A percentile compares a stretch with the other conserved stretches of the same genome.
Conservation (phyloP, 228 moss, liverwort and hornwort genomes). For the Sphagnum magellanicum region DNA sequence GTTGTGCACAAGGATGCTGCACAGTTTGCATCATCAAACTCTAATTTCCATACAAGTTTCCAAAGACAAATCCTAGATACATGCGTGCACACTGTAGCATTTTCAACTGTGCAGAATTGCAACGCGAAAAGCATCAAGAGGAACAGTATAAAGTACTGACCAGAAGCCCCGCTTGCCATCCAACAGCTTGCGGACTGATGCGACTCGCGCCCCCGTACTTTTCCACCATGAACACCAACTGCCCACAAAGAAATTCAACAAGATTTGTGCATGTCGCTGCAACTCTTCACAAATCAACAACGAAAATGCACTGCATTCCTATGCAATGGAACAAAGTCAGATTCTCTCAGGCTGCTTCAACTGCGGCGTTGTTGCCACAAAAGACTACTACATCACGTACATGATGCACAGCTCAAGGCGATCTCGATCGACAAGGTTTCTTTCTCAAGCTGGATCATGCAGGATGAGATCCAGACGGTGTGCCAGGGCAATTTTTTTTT, state of each 20-base stretch:
- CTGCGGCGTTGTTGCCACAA: too few species aligned
- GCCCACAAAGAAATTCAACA: neutral
- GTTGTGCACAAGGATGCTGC: neutral
- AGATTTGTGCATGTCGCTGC: neutral
- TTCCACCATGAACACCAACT: slow-evolving; percentile 92
- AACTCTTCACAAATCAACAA: too few species aligned
- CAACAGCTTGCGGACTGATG: slow-evolving; percentile 33
- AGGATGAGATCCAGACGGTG: neutral
- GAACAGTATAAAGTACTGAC: slow-evolving; percentile 19
- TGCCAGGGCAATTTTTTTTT: neutral
- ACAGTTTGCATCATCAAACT: neutral
- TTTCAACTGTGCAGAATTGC: neutral
- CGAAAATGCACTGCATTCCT: too few species aligned
- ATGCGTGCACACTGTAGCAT: too few species aligned
- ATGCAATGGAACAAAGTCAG: too few species aligned
- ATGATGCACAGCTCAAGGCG: too few species aligned
- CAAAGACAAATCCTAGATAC: neutral
- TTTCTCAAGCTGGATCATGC: neutral
- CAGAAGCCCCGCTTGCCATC: slow-evolving; percentile 73
- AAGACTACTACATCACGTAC: too few species aligned
- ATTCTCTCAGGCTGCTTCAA: too few species aligned
- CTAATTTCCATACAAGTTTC: neutral
- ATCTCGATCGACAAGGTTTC: too few species aligned
- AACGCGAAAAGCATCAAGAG: neutral
- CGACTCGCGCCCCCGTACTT: slow-evolving; percentile 45